These are phyloP conservation scores for Akanthomyces lecanii DNA, from an alignment of 2,329 filamentous ascomycete genomes.

Conservation along the genomic window DNA sequence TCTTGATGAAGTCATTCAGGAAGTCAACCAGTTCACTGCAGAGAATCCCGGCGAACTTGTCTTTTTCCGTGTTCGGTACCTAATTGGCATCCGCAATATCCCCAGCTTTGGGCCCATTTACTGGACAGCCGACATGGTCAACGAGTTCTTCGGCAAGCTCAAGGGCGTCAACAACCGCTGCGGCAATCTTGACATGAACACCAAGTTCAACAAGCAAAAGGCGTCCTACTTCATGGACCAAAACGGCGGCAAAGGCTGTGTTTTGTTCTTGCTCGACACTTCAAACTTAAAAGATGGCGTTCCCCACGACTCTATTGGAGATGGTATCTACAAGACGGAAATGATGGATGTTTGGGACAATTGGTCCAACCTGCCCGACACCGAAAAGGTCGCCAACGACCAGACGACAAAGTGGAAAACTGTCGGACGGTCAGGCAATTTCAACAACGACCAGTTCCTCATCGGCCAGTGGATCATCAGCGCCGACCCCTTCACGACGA, in stretches of 20 bases:
- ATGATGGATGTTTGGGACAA: slow-evolving; percentile 26
- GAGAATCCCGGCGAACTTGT: slow-evolving; percentile 42
- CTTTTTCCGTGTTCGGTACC: slow-evolving; percentile 43
- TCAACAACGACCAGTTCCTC: slow-evolving; percentile 24
- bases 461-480: slow-evolving; percentile 32
- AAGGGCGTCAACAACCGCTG: slow-evolving; percentile 39
- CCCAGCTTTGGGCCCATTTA: slow-evolving; percentile 26
- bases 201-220: slow-evolving; percentile 25
- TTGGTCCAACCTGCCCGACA: slow-evolving; percentile 30
- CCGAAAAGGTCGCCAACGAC: slow-evolving; percentile 22
- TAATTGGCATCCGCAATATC: slow-evolving; percentile 36
- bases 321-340: slow-evolving; percentile 29
- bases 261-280: slow-evolving; percentile 28
- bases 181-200: slow-evolving; percentile 23
- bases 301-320: slow-evolving; percentile 23
- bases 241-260: slow-evolving; percentile 31
- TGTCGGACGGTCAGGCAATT: slow-evolving; percentile 21
- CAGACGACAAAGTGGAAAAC: slow-evolving; percentile 24
- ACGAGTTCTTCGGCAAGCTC: slow-evolving; percentile 40
- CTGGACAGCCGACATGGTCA: slow-evolving; percentile 36
- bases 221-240: slow-evolving; percentile 29
- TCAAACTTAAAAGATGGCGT: slow-evolving; percentile 21
- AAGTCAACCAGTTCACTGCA: slow-evolving; percentile 42
- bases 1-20: slow-evolving; percentile 38
- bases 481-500: slow-evolving; percentile 25